These are phyloP conservation scores for Byssochlamys sp. DNA, from an alignment of 2,329 filamentous ascomycete genomes.

Conservation along the genomic window DNA sequence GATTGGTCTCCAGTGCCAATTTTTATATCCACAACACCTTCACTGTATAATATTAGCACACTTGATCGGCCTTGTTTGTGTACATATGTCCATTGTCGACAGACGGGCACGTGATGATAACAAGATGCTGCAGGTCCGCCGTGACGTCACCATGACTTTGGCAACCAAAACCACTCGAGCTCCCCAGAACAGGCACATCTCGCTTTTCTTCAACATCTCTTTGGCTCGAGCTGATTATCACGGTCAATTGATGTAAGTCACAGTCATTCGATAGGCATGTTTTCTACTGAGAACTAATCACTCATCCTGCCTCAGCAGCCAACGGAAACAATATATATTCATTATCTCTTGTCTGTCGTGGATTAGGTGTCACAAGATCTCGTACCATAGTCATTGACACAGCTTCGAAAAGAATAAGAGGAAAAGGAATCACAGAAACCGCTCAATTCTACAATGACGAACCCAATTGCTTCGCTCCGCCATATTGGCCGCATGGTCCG, in stretches of 20 bases:
- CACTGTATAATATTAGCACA: too few relatives aligned
- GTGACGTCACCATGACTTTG: conserved; percentile 1
- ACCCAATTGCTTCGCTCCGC: neutral
- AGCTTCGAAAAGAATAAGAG: neutral
- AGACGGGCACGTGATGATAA: neutral
- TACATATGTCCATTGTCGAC: neutral
- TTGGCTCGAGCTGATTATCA: neutral
- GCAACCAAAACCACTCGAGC: neutral
- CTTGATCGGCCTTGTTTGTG: too few relatives aligned
- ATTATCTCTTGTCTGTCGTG: neutral
- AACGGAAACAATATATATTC: neutral
- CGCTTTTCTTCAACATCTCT: neutral
- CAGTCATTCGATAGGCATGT: neutral
- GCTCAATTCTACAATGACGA: neutral
- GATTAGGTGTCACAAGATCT: neutral
- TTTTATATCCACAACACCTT: too few relatives aligned
- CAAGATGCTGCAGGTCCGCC: neutral
- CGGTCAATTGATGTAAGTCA: neutral
- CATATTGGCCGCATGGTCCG: neutral
- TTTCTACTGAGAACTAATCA: neutral
- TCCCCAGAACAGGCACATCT: neutral
- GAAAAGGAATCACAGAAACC: neutral
- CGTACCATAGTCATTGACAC: neutral
- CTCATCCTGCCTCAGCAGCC: neutral
- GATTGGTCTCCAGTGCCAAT: too few relatives aligned